Conservation (phyloP, 2,329 filamentous ascomycete genomes). For the Sporothrix humicola region DNA sequence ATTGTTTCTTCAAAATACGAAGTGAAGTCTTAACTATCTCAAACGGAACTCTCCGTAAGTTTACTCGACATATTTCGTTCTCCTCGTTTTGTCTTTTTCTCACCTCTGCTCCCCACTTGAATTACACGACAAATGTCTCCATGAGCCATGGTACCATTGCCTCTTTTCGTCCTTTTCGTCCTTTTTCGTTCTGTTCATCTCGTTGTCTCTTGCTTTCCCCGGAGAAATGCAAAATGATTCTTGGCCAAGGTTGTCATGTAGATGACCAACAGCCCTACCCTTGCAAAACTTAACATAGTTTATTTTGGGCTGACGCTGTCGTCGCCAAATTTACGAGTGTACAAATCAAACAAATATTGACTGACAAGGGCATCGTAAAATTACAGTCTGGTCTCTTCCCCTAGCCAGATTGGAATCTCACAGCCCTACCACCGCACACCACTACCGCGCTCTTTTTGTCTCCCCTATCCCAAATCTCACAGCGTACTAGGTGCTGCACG, state of each 20-base stretch:
- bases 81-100: neutral
- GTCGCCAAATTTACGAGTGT: neutral
- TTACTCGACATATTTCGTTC: neutral
- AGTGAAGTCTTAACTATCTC: neutral
- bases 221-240: neutral
- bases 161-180: neutral
- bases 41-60: neutral
- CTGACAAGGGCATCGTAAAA: neutral
- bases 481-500: too few relatives aligned
- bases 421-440: neutral
- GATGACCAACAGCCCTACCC: slow-evolving; percentile 15
- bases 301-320: neutral
- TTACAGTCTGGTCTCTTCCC: neutral
- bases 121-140: slow-evolving; percentile 4
- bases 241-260: neutral
- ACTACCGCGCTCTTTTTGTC: too few relatives aligned
- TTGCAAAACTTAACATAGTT: neutral
- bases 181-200: neutral
- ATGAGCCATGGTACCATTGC: neutral
- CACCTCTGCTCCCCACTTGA: neutral
- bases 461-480: too few relatives aligned
- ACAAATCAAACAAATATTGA: neutral
- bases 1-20: neutral
- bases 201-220: neutral
- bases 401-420: neutral